Conservation (phyloP, 495 filamentous ascomycete species). For the Entonaema liquescens region DNA sequence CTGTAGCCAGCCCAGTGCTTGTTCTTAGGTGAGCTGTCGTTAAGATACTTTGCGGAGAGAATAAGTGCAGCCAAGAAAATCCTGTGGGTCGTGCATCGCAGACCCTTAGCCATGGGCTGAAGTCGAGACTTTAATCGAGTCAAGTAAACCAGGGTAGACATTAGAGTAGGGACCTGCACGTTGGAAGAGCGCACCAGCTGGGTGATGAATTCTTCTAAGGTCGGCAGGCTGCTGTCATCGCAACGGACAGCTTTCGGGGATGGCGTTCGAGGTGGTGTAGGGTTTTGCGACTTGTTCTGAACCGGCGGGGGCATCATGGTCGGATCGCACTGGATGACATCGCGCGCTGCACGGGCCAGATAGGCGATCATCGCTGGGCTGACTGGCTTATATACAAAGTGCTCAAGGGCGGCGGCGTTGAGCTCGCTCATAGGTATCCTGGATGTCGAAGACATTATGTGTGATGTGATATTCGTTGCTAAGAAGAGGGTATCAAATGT, state of each 20-base stretch:
- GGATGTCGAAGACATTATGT: constrained; percentile 52
- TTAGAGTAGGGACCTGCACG: constrained; percentile 95
- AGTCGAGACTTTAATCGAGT: constrained; percentile 81
- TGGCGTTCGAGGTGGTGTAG: constrained; percentile 75
- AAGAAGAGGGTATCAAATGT: constrained; percentile 17
- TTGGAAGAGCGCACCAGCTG: constrained; percentile 90
- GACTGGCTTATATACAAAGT: constrained; percentile 86
- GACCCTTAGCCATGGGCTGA: constrained; percentile 93
- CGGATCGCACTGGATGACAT: constrained; percentile 91
- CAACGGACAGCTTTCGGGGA: constrained; percentile 60
- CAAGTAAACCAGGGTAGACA: constrained; percentile 95
- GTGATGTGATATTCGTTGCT: constrained; percentile 28
- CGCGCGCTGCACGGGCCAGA: constrained; percentile 80
- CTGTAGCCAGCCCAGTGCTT: constrained; percentile 99
- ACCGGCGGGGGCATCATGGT: constrained; percentile 54
- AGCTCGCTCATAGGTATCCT: constrained; percentile 54
- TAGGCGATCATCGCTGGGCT: constrained; percentile 84
- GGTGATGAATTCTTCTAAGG: constrained; percentile 88
- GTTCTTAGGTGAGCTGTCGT: constrained; percentile 99
- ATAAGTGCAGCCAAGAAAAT: constrained; percentile 96
- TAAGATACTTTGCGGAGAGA: constrained; percentile 93
- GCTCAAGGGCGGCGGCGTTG: constrained; percentile 85
- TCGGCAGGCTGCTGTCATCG: constrained; percentile 66
- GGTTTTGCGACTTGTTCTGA: constrained; percentile 61
- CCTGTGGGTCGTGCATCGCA: constrained; percentile 95